Base-by-base conservation (phyloP, 176 grass and related monocot species). In the Triticum timopheevii region DNA sequence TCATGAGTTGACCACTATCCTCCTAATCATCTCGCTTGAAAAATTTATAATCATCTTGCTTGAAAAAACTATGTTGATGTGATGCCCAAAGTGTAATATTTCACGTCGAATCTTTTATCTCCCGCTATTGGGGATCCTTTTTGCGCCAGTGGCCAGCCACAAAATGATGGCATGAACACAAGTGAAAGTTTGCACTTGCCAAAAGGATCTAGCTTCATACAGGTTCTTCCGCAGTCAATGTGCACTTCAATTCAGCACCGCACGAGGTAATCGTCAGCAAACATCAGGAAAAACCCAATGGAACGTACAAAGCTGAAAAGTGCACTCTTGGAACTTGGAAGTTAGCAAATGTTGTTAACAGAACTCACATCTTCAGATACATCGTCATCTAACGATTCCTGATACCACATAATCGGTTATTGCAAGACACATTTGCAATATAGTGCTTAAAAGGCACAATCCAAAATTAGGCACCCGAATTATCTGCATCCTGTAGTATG, bases 311-410 rank as follows among this genome's bases (percentile, higher is more conserved):
- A 22, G 34, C 11, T 33, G 27, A 20, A 80, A 65, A 68, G 17
- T 13, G 17, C 5, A 22, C 49, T 17, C 5, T 31, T 36, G 69
- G 49, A 74, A 84, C 54, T 27, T 5, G 54, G 5, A 24, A 68
- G 38, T 19, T 39, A 76, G 85, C 50, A 82, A 78, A 70, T 61
- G 27, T 47, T 58, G 83, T 68, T 3, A 78, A 25, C 23, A 84
- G 58, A 69, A 30, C 12, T 63, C 38, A n/a, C 23, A 86, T 86
- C 72, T 86, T 82, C 17, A n/a, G 31, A 82, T 86, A 90, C 69
- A 86, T 86, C 22, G 82, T 86, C 22, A 63, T 71, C 34, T 62
- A 61, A 16, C n/a, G 35, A 58, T 45, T 84, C 52, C 74, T 13
- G 2, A 70, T 56, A 72, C 65, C 67, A 40, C 68, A 83, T 34